Evolutionary conservation across 192 early-diverging fungal genomes (phyloP).

Genomic region (Neocallimastix lanati): DNA sequence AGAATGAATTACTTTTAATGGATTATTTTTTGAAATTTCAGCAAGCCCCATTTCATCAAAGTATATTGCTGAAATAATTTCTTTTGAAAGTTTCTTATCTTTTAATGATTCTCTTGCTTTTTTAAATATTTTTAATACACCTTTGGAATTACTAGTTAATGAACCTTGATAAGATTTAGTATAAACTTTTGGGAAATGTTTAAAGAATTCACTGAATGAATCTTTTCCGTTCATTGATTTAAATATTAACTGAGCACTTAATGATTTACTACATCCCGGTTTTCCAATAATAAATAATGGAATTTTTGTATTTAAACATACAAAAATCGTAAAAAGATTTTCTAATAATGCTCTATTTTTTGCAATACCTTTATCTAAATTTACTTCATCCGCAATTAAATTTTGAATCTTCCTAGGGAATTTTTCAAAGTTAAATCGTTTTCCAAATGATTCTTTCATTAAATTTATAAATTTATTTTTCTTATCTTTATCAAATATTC

Average conservation of each 20-base stretch:
- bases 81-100: background rate
- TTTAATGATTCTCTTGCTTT: background rate
- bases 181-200: background rate
- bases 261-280: background rate
- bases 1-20: background rate
- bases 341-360: background rate
- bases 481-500: background rate
- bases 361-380: background rate
- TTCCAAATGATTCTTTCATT: background rate
- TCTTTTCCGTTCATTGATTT: background rate
- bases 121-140: background rate
- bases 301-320: background rate
- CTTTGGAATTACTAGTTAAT: background rate
- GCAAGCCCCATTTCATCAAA: background rate
- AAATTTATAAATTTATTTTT: background rate
- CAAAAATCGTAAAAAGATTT: background rate
- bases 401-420: background rate
- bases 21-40: background rate
- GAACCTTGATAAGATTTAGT: background rate
- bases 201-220: background rate
- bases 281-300: background rate
- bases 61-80: background rate
- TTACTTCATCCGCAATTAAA: background rate
- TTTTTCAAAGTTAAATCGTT: background rate
- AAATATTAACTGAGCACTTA: background rate